Evolutionary conservation across 163 green algal genomes (phyloP), one percentile per base, ranked within the genome.

Genomic region (Trebouxia gelatinosa): DNA sequence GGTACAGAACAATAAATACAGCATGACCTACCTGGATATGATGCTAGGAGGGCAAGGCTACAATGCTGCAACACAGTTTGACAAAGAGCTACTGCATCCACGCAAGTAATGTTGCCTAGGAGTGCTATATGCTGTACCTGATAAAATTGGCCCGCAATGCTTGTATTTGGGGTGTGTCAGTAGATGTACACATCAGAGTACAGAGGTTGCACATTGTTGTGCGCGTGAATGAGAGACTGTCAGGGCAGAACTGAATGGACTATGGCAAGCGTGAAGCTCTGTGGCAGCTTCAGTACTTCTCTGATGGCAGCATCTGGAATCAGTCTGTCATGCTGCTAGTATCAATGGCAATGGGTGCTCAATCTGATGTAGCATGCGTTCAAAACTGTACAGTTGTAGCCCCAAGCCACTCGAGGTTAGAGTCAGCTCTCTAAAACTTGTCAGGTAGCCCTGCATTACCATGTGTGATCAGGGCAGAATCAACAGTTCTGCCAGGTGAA

Each of bases 391-490:
- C 17, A 37, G 64, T 23, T 50, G 35, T 23, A 72, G 23, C 11
- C 38, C 64, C 23, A 72, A 5, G 2, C 64, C 64, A 34, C 64
- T 34, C 21, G 35, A 23, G 5, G 64, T 72, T 21, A 72, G 35
- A 26, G 50, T 21, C 26, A 72, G 37, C 0, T 72, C 64, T 13
- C 5, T 5, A 17, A 37, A 54, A 26, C 34, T 31, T 5, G 21
- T 72, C 35, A 72, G 21, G n/a, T 72, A 72, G 6, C 50, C 64
- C 64, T 72, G 64, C 37, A 29, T 54, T 17, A 62, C 43, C 6
- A 26, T 1, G 51, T 26, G 31, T 32, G 31, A 7, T 62, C 19
- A 21, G 31, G 3, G 1, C 1, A 62, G 21, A 6, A 4, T 31
- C 21, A 34, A 1, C 19, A 62, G 6, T 13, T 29, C 6, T 21